Percentiles rank a stretch among this genome's conserved stretches.
Evolutionary conservation across 345 rosid genomes (phyloP).

Genomic region (Garcia nutans): DNA sequence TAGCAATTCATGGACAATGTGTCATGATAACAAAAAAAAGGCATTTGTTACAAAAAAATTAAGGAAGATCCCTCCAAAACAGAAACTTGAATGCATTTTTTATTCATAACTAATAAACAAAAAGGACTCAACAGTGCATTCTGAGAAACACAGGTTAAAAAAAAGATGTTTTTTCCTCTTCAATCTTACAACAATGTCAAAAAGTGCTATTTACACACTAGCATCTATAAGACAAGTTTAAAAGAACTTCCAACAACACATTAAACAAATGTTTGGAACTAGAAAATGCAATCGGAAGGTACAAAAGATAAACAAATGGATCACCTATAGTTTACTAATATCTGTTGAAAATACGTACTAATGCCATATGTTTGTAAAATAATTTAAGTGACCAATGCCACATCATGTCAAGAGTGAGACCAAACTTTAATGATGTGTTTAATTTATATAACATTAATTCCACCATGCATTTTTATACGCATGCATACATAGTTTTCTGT

Average conservation of each 20-base stretch:
- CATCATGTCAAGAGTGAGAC: neutral
- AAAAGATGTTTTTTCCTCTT: neutral
- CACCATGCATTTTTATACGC: neutral
- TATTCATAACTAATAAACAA: neutral
- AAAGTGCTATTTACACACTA: neutral
- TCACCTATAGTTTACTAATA: neutral
- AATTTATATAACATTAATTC: neutral
- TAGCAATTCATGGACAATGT: neutral
- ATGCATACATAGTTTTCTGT: neutral
- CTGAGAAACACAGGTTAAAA: neutral
- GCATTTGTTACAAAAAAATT: neutral
- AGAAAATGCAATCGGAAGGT: neutral
- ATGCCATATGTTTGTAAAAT: neutral
- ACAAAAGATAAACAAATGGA: neutral
- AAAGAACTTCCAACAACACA: neutral
- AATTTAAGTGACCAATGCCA: neutral
- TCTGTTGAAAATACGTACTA: neutral
- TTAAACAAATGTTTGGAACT: neutral
- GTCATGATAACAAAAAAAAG: too few species aligned
- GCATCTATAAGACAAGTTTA: neutral
- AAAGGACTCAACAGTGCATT: neutral
- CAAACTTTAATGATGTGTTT: neutral
- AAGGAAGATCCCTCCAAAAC: neutral
- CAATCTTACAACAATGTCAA: too few species aligned
- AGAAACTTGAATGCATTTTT: neutral